Percentiles rank a stretch among this genome's conserved stretches.
Conservation (phyloP, 352 stramenopile species). For the Pseudoperonospora humuli region DNA sequence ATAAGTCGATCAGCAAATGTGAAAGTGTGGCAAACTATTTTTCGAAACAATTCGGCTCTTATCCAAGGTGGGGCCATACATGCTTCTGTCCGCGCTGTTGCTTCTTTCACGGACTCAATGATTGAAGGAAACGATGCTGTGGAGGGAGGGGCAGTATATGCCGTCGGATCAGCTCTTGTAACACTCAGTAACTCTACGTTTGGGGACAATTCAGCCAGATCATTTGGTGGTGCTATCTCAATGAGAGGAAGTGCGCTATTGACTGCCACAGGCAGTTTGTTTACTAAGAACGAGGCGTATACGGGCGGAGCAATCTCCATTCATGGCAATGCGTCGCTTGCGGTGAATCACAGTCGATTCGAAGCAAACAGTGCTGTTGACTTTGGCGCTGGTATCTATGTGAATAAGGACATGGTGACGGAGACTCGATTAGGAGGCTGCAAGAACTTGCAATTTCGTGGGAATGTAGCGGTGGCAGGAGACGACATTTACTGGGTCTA, state of each 20-base stretch:
- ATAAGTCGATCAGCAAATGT: slow-evolving; percentile 32
- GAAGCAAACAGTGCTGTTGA: slow-evolving; percentile 33
- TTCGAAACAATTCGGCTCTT: slow-evolving; percentile 33
- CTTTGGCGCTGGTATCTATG: slow-evolving; percentile 49
- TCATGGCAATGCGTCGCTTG: slow-evolving; percentile 29
- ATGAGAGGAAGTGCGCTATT: slow-evolving; percentile 22
- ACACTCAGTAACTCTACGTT: slow-evolving; percentile 8
- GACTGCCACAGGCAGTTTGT: slow-evolving; percentile 7
- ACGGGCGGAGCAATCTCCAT: slow-evolving; percentile 43
- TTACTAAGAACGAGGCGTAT: slow-evolving; percentile 32
- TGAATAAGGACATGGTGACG: slow-evolving; percentile 25
- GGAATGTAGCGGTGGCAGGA: slow-evolving; percentile 37
- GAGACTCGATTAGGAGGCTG: slow-evolving; percentile 8
- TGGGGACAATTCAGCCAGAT: slow-evolving; percentile 22
- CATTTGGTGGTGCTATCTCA: slow-evolving; percentile 42
- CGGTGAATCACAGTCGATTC: slow-evolving; percentile 21
- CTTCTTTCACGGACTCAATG: slow-evolving; percentile 18
- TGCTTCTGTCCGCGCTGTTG: slow-evolving; percentile 34
- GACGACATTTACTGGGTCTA: slow-evolving; percentile 59
- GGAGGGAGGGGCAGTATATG: slow-evolving; percentile 43
- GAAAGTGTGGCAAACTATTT: slow-evolving; percentile 14
- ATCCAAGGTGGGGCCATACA: slow-evolving; percentile 39
- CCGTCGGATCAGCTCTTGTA: slow-evolving; percentile 30
- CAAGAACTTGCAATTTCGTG: slow-evolving; percentile 10
- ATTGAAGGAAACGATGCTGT: slow-evolving; percentile 34